Evolutionary conservation across 2,329 filamentous ascomycete genomes (phyloP).

Genomic region (Sarocladiaceae sp.): DNA sequence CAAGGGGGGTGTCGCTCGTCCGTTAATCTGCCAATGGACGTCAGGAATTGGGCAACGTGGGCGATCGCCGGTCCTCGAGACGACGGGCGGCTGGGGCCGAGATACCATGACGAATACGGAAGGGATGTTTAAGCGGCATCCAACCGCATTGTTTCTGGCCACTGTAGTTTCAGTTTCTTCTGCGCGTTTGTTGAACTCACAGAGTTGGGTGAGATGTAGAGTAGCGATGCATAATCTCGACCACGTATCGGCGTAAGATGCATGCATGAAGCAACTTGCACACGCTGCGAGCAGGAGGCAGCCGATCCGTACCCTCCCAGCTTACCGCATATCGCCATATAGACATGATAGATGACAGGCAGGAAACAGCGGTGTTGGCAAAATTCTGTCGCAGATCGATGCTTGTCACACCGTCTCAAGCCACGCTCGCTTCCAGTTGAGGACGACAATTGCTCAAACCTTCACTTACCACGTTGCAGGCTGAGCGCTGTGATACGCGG

Average conservation of each 20-base stretch:
- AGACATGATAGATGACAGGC: too few relatives aligned
- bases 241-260: neutral
- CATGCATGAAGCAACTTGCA: neutral
- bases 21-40: neutral
- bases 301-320: neutral
- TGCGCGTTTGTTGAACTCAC: too few relatives aligned
- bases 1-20: neutral
- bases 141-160: too few relatives aligned
- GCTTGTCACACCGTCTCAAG: too few relatives aligned
- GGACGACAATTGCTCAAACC: too few relatives aligned
- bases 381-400: too few relatives aligned
- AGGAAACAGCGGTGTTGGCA: too few relatives aligned
- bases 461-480: neutral
- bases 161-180: too few relatives aligned
- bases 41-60: neutral
- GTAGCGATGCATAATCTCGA: neutral
- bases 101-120: neutral
- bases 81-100: conserved; percentile 4
- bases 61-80: neutral
- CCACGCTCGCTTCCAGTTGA: too few relatives aligned
- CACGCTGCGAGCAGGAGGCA: neutral
- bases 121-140: neutral
- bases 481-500: neutral
- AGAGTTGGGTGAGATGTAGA: too few relatives aligned
- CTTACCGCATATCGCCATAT: neutral